A percentile compares a stretch with the other conserved stretches of the same genome.
Evolutionary conservation across 148 eudicot species (phyloP).

Genomic region (Beta vulgaris): DNA sequence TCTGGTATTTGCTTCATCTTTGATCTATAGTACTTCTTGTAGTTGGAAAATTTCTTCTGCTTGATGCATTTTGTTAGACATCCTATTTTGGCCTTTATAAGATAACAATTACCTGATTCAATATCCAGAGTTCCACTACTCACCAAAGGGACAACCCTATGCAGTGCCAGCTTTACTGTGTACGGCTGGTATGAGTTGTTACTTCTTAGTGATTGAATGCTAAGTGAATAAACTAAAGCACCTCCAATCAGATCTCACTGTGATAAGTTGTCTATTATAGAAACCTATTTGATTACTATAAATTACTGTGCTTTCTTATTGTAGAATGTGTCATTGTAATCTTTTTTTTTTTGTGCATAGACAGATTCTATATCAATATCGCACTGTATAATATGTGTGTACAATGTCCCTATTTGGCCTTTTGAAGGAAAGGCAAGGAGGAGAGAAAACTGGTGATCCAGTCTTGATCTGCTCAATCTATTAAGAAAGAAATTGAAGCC

Average conservation of each 20-base stretch:
- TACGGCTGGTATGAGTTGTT: neutral
- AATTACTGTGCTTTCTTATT: neutral
- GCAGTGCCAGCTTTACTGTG: neutral
- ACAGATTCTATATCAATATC: neutral
- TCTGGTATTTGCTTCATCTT: slow-evolving; percentile 46
- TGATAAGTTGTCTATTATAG: neutral
- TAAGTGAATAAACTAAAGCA: neutral
- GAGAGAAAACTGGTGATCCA: neutral
- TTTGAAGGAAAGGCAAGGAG: neutral
- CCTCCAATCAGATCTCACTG: neutral
- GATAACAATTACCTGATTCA: neutral
- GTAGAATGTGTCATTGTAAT: neutral
- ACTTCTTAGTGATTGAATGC: neutral
- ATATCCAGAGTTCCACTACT: neutral
- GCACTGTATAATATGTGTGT: neutral
- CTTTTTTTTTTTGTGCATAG: neutral
- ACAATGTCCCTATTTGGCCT: neutral
- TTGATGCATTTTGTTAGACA: neutral
- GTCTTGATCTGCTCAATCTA: neutral
- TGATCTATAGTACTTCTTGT: neutral
- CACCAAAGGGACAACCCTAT: neutral
- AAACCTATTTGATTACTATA: neutral
- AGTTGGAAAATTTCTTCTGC: neutral
- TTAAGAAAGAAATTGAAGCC: too few relatives aligned
- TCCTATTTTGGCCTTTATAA: neutral